Evolutionary conservation across 106 monocot genomes (phyloP).

Genomic region (Dendrobium catenatum): DNA sequence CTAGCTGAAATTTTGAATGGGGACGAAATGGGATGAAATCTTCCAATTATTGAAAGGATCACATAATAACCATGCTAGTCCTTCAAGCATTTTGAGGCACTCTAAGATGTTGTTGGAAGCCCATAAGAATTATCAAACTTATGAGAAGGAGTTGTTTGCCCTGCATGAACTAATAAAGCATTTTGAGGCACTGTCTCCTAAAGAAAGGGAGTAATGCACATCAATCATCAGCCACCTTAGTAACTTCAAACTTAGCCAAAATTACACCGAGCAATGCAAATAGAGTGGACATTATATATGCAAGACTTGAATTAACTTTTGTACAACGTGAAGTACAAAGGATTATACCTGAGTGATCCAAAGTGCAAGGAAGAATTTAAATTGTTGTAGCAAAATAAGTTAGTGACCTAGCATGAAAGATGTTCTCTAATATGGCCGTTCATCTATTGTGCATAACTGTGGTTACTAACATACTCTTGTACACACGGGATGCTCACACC

Average conservation of each 20-base stretch:
- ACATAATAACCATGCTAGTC: too few relatives aligned
- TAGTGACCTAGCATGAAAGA: neutral
- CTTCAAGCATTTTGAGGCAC: too few relatives aligned
- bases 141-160: neutral
- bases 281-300: neutral
- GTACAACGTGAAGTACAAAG: neutral
- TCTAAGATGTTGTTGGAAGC: neutral
- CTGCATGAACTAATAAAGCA: neutral
- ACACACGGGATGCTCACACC: neutral
- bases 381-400: neutral
- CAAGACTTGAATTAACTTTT: neutral
- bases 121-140: neutral
- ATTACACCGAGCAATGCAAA: neutral
- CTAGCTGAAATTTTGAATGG: too few relatives aligned
- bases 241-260: neutral
- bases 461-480: neutral
- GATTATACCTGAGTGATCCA: neutral
- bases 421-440: neutral
- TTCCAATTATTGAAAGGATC: too few relatives aligned
- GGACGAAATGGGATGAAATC: too few relatives aligned
- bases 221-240: too few relatives aligned
- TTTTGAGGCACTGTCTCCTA: neutral
- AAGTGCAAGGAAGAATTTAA: neutral
- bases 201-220: neutral
- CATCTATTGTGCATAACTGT: neutral